phyloP scores from a whole-genome alignment of 148 eudicot species.

The Dysphania ambrosioides region DNA sequence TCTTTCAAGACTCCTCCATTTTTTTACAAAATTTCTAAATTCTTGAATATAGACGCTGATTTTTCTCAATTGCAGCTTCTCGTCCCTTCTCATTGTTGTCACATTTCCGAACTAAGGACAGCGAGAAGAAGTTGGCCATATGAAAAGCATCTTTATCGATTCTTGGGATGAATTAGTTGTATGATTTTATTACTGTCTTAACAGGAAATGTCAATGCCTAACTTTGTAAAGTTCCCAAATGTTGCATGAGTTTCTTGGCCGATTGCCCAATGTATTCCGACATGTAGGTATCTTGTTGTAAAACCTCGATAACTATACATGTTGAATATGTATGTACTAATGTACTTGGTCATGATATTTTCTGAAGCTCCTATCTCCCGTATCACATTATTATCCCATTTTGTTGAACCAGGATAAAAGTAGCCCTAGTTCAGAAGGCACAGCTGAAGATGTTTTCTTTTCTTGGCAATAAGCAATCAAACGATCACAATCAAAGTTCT shows the following conservation, averaged over 20 bases:
- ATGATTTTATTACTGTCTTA: slow-evolving; percentile 17
- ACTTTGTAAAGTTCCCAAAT: slow-evolving; percentile 14
- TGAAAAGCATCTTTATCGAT: slow-evolving; percentile 13
- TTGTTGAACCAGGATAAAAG: background rate
- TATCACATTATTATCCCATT: background rate
- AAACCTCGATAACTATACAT: background rate
- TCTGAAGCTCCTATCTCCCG: background rate
- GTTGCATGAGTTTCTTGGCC: slow-evolving; percentile 5
- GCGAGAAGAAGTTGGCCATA: slow-evolving; percentile 58
- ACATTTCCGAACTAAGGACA: slow-evolving; percentile 66
- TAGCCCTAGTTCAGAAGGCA: background rate
- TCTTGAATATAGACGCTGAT: background rate
- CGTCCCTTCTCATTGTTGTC: slow-evolving; percentile 83
- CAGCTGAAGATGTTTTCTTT: background rate
- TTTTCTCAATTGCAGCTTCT: slow-evolving; percentile 53
- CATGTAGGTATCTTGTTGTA: slow-evolving; percentile 13
- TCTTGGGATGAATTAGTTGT: background rate
- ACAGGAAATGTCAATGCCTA: slow-evolving; percentile 5
- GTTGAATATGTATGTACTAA: slow-evolving; percentile 7
- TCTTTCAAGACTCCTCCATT: background rate
- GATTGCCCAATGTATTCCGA: slow-evolving; percentile 6
- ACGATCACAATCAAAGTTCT: too few species aligned
- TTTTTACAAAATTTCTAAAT: background rate
- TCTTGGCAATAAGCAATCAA: background rate
- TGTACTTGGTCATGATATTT: background rate